Evolutionary conservation across 225 moss, liverwort and hornwort genomes (phyloP).

Genomic region (Bryoerythrophyllum caledonicum): DNA sequence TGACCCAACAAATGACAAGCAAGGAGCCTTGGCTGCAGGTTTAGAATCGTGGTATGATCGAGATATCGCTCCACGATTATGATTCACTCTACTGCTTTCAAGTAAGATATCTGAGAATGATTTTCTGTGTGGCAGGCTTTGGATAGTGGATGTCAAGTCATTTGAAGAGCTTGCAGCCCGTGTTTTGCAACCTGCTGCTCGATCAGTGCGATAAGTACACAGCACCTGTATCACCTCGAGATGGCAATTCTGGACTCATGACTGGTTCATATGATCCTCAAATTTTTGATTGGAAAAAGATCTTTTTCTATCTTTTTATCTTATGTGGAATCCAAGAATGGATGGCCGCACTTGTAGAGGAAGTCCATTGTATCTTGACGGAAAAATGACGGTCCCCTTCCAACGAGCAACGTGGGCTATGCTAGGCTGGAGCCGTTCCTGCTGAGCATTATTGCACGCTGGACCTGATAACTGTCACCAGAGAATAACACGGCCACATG

Average conservation of each 20-base stretch:
- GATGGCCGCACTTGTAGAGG: not conserved
- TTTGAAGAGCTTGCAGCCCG: conserved; percentile 73
- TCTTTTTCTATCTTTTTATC: not conserved
- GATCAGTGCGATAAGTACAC: conserved; percentile 18
- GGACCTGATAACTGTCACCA: too few species aligned
- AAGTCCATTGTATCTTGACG: too few species aligned
- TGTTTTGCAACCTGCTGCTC: conserved; percentile 46
- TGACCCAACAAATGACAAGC: conserved; percentile 74
- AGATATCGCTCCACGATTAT: not conserved
- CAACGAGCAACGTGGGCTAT: too few species aligned
- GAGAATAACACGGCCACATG: too few species aligned
- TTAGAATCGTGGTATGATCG: conserved; percentile 74
- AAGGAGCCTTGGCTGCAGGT: conserved; percentile 76
- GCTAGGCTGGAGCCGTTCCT: too few species aligned
- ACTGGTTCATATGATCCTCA: not conserved
- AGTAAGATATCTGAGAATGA: not conserved
- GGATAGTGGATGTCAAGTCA: conserved; percentile 81
- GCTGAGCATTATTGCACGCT: too few species aligned
- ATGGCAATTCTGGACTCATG: not conserved
- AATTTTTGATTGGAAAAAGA: not conserved
- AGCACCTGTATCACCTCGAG: not conserved
- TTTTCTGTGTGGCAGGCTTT: conserved; percentile 60
- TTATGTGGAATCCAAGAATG: not conserved
- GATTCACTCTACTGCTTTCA: not conserved
- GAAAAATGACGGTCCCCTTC: too few species aligned